A percentile compares a stretch with the other conserved stretches of the same genome.
phyloP scores from a whole-genome alignment of 2,329 filamentous ascomycete genomes.

The Pseudophaeomoniella oleicola region DNA sequence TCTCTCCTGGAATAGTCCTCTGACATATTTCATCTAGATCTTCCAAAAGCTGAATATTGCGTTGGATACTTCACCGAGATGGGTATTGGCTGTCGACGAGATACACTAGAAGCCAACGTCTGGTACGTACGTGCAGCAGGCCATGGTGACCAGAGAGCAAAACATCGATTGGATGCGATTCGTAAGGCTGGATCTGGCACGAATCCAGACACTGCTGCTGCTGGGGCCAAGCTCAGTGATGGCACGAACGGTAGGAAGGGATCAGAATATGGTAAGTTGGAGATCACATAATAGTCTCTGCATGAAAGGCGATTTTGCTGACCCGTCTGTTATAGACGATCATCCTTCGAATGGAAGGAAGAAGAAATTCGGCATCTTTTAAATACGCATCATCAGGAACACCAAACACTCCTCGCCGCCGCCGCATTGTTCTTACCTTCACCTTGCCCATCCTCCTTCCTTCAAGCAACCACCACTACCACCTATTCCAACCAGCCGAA shows the following conservation, averaged over 20 bases:
- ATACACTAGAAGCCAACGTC: slow-evolving; percentile 91
- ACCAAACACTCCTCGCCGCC: too few species aligned
- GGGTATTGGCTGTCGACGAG: slow-evolving; percentile 88
- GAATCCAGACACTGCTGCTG: slow-evolving; percentile 16
- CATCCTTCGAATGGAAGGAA: slow-evolving; percentile 14
- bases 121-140: slow-evolving; percentile 97
- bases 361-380: slow-evolving; percentile 16
- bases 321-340: too few species aligned
- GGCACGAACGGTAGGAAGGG: slow-evolving; percentile 7
- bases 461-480: too few species aligned
- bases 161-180: slow-evolving; percentile 74
- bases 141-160: slow-evolving; percentile 77
- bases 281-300: background rate
- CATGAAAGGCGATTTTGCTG: too few species aligned
- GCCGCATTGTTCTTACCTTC: too few species aligned
- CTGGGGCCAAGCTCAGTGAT: slow-evolving; percentile 2
- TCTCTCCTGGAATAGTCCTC: slow-evolving; percentile 1
- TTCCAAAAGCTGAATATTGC: slow-evolving; percentile 70
- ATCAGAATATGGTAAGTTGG: slow-evolving; percentile 8
- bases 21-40: slow-evolving; percentile 22
- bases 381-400: too few species aligned
- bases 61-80: slow-evolving; percentile 96
- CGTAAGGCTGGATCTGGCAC: slow-evolving; percentile 58
- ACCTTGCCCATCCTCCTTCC: too few species aligned
- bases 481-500: too few species aligned